Conservation (phyloP, 371 early-diverging fungal genomes). For the Mucor irregularis region DNA sequence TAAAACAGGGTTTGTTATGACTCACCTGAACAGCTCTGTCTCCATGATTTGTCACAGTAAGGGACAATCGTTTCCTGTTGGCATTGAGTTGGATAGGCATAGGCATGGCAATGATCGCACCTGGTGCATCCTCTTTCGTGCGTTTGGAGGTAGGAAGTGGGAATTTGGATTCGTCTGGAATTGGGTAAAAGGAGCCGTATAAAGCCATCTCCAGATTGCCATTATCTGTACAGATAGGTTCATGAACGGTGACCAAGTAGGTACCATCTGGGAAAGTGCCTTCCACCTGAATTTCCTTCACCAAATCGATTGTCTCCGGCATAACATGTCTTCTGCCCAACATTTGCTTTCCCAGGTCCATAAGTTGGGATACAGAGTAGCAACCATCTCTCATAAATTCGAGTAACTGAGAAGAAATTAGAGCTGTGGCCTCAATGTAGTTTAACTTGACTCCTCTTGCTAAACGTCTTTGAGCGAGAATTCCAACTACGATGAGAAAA, state of each 20-base stretch:
- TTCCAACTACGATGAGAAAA: constrained; percentile 58
- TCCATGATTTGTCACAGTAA: constrained; percentile 87
- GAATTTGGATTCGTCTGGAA: constrained; percentile 65
- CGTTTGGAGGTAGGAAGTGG: constrained; percentile 41
- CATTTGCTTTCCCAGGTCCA: constrained; percentile 84
- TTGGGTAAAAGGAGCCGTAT: constrained; percentile 82
- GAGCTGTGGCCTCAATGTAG: constrained; percentile 80
- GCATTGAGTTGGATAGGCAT: constrained; percentile 72
- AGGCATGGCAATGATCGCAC: constrained; percentile 62
- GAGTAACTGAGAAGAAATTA: constrained; percentile 82
- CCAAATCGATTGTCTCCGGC: constrained; percentile 63
- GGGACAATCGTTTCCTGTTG: constrained; percentile 61
- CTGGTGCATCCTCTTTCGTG: constrained; percentile 53
- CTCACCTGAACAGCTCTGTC: constrained; percentile 83
- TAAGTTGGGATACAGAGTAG: constrained; percentile 84
- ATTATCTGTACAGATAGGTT: constrained; percentile 79
- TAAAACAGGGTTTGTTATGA: not conserved
- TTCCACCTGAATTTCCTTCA: constrained; percentile 85
- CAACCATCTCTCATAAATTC: constrained; percentile 88
- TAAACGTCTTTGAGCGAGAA: constrained; percentile 85
- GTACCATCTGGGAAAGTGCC: constrained; percentile 93
- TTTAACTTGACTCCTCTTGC: constrained; percentile 87
- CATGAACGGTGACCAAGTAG: constrained; percentile 88
- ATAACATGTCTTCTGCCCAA: constrained; percentile 86
- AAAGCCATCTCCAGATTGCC: constrained; percentile 83